A percentile compares a stretch with the other conserved stretches of the same genome.
Conservation (phyloP, 345 rosid genomes). For the Erucastrum elatum region DNA sequence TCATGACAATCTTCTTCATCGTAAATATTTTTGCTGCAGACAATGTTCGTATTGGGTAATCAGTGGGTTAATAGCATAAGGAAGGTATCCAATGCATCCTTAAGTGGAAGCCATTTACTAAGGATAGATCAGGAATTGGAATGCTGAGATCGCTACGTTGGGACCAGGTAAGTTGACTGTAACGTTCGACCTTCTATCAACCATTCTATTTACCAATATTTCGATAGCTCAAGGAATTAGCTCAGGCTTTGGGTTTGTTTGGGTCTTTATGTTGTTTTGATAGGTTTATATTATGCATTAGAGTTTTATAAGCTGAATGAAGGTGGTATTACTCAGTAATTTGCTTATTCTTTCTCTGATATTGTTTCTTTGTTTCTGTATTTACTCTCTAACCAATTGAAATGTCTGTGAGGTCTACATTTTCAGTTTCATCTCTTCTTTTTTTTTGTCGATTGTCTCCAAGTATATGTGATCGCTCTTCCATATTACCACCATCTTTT, state of each 20-base stretch:
- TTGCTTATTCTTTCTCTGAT: neutral
- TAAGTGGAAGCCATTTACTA: slow-evolving; percentile 46
- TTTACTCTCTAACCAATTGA: neutral
- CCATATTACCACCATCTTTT: neutral
- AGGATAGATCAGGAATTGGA: slow-evolving; percentile 55
- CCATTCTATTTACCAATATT: neutral
- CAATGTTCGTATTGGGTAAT: slow-evolving; percentile 38
- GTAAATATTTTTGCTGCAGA: slow-evolving; percentile 32
- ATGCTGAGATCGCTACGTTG: slow-evolving; percentile 54
- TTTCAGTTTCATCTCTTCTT: neutral
- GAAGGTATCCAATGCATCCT: slow-evolving; percentile 41
- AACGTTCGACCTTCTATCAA: neutral
- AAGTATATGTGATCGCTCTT: neutral
- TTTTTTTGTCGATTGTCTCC: neutral
- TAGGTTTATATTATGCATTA: neutral
- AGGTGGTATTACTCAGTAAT: neutral
- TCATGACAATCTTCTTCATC: slow-evolving; percentile 40
- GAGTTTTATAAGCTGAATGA: neutral
- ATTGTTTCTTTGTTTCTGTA: neutral
- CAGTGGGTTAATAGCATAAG: slow-evolving; percentile 49
- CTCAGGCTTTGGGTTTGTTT: neutral
- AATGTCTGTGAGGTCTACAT: neutral
- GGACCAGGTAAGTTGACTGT: slow-evolving; percentile 48
- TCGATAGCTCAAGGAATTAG: neutral
- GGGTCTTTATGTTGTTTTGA: slow-evolving; percentile 10